Evolutionary conservation across 495 filamentous ascomycete genomes (phyloP).

Genomic region (Neurospora sp.): DNA sequence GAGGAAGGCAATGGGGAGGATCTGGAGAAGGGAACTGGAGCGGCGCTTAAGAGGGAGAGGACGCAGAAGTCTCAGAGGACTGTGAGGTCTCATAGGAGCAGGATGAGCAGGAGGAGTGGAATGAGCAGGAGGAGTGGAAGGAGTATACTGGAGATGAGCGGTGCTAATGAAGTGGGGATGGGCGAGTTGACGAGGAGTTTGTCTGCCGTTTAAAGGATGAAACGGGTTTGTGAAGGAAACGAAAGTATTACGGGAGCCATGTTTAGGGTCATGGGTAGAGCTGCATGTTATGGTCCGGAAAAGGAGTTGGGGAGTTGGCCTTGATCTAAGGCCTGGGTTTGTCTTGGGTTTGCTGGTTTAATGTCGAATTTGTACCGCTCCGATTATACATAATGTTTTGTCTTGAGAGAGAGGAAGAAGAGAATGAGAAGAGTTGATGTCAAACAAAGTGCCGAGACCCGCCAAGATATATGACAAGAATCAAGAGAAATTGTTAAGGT

Average conservation of each 20-base stretch:
- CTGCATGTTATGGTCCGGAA: neutral
- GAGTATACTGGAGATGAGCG: neutral
- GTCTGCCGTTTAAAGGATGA: constrained; percentile 3
- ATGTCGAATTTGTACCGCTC: neutral
- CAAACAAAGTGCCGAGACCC: neutral
- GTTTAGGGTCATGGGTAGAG: neutral
- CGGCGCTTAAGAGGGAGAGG: neutral
- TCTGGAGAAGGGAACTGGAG: neutral
- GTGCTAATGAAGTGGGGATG: neutral
- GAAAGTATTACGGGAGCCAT: too few species aligned
- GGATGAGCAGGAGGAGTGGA: neutral
- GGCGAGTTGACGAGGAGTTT: constrained; percentile 8
- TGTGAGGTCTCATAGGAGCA: neutral
- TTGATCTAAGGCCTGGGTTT: neutral
- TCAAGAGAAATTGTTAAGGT: neutral
- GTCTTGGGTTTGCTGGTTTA: neutral
- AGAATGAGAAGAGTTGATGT: neutral
- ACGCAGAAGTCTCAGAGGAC: neutral
- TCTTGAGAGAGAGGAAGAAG: neutral
- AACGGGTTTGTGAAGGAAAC: too few species aligned
- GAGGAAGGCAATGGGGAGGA: neutral
- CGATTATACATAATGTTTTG: neutral
- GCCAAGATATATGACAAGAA: neutral
- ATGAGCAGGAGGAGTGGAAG: neutral
- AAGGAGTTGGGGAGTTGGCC: neutral